Evolutionary conservation across 192 early-diverging fungal genomes (phyloP).

Genomic region (Chytriomyces hyalinus): DNA sequence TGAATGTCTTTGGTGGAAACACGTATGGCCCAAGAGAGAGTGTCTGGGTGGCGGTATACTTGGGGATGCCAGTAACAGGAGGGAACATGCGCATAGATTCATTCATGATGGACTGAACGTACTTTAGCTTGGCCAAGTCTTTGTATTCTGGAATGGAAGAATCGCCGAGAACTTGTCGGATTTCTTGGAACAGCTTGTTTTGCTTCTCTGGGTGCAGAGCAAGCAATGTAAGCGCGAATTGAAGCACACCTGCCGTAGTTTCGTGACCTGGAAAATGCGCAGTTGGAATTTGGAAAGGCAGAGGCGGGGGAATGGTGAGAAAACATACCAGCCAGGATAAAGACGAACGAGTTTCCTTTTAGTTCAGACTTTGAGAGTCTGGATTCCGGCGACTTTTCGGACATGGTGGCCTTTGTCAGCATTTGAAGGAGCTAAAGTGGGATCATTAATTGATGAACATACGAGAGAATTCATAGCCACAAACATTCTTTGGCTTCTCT

Average conservation of each 20-base stretch:
- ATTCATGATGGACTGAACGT: conserved; percentile 46
- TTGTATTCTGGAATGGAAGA: conserved; percentile 21
- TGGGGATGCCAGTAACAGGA: conserved; percentile 39
- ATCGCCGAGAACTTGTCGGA: conserved; percentile 24
- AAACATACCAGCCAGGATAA: conserved; percentile 57
- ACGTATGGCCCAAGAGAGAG: conserved; percentile 18
- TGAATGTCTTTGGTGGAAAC: conserved; percentile 17
- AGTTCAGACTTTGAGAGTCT: conserved; percentile 40
- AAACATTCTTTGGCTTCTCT: conserved; percentile 27
- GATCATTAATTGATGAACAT: neutral
- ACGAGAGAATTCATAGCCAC: neutral
- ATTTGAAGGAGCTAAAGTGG: conserved; percentile 25
- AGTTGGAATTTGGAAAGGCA: no score
- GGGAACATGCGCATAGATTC: conserved; percentile 47
- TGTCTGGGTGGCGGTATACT: conserved; percentile 26
- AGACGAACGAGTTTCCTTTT: conserved; percentile 51
- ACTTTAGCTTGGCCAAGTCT: conserved; percentile 27
- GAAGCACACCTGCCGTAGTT: neutral
- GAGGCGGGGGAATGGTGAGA: no score
- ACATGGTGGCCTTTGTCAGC: conserved; percentile 31
- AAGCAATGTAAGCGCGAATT: neutral
- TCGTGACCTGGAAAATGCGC: neutral
- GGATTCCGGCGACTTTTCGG: neutral
- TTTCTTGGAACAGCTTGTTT: conserved; percentile 50
- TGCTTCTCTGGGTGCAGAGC: conserved; percentile 53